Evolutionary conservation across 108 stramenopile genomes (phyloP).

Genomic region (Conticribra weissflogii): DNA sequence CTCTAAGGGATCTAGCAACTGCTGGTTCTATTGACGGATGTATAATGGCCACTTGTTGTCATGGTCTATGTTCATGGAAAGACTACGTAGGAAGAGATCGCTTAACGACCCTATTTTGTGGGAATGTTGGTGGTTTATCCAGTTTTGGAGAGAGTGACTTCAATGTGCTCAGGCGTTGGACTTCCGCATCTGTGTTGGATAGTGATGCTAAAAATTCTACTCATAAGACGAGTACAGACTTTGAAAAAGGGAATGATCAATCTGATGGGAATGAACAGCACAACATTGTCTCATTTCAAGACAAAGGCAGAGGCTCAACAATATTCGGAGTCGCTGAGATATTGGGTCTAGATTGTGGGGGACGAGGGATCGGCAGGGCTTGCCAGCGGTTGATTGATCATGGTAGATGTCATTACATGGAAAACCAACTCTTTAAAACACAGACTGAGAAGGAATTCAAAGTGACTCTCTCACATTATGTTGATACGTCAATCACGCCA

Average conservation of each 20-base stretch:
- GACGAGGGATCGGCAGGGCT: slow-evolving; percentile 77
- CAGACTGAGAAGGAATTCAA: not conserved
- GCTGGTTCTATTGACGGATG: slow-evolving; percentile 55
- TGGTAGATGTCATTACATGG: slow-evolving; percentile 72
- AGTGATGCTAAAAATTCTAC: slow-evolving; percentile 9
- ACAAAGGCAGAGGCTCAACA: slow-evolving; percentile 8
- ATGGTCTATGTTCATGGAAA: slow-evolving; percentile 81
- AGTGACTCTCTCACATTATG: slow-evolving; percentile 63
- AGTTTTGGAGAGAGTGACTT: slow-evolving; percentile 74
- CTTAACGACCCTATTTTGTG: slow-evolving; percentile 44
- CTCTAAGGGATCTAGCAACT: slow-evolving; percentile 39
- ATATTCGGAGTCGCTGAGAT: slow-evolving; percentile 49
- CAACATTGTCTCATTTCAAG: not conserved
- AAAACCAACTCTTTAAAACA: slow-evolving; percentile 40
- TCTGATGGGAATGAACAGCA: slow-evolving; percentile 17
- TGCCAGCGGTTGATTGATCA: slow-evolving; percentile 85
- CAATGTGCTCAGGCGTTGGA: slow-evolving; percentile 72
- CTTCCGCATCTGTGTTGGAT: slow-evolving; percentile 58
- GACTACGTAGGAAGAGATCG: slow-evolving; percentile 82
- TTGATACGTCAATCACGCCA: slow-evolving; percentile 65
- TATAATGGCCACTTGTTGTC: slow-evolving; percentile 87
- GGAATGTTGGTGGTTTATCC: slow-evolving; percentile 30
- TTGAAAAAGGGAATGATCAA: slow-evolving; percentile 4
- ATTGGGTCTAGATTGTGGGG: slow-evolving; percentile 65
- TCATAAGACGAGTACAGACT: not conserved